Base-by-base conservation (phyloP, 2,329 filamentous ascomycete species). In the Sporothrix pseudoabietina region DNA sequence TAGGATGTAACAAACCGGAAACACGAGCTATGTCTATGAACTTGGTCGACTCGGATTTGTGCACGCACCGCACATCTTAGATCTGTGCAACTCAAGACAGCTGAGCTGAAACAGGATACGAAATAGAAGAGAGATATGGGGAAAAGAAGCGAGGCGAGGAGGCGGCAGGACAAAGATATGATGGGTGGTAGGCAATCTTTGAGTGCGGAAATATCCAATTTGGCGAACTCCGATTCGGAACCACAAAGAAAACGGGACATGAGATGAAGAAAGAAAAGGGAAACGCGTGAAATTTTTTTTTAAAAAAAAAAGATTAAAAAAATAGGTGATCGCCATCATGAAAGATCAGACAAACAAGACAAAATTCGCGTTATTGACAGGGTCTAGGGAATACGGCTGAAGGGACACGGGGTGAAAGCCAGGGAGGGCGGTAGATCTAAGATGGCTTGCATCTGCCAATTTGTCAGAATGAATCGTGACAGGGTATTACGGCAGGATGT, bases 51-150 rank as follows among this genome's bases (percentile, higher is more conserved):
- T 22, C 22, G 16, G 22, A 47, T 47, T 19, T 47, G 61, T 12
- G 39, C 39, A 12, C 9, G 19, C 19, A 9, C 16, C 30, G 49
- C 10, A 19, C 16, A 69, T 26, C 19, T 57, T 12, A 30, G 30
- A 39, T 69, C 47, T 54, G 66, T 69, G 66, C 16, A 55, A 70
- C 68, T 5, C 7, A 44, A 39, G 41, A 16, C n/a, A 59, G 68
- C 68, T 57, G 52, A 70, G 32, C 68, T 70, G 68, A 70, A 44
- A 70, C 68, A 70, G 8, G 26, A 47, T 55, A 16, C 65, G 44
- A 35, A 52, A 26, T n/a, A 19, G 2, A 44, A 68, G 44, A 16
- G n/a, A 4, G 8, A 68, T 26, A n/a, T 52, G 32, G 41, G 65
- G 30, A 22, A 16, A 49, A 35, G 19, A 35, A 35, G 35, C 35